phyloP scores from a whole-genome alignment of 805 yeast genomes.

The Kregervanrija pseudodelftensis region DNA sequence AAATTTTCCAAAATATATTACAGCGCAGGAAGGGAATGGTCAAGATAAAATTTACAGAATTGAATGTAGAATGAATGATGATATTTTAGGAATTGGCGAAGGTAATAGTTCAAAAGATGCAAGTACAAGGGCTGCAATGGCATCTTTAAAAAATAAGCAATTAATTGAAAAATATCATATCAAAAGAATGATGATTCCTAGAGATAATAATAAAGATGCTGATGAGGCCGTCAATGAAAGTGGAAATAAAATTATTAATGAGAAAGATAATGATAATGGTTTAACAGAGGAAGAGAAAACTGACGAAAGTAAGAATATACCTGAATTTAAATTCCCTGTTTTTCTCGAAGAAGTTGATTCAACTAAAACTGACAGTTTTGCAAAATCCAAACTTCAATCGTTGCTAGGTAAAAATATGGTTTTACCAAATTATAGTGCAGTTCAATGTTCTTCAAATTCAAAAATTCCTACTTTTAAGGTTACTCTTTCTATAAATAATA shows the following conservation, averaged over 20 bases:
- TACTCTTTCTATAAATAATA: conserved; percentile 25
- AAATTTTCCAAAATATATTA: conserved; percentile 51
- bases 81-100: conserved; percentile 62
- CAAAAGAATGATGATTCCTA: conserved; percentile 46
- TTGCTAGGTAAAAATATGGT: conserved; percentile 6
- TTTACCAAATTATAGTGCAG: conserved; percentile 27
- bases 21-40: conserved; percentile 37
- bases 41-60: conserved; percentile 46
- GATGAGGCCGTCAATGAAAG: neutral
- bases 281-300: conserved; percentile 1
- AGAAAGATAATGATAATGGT: neutral
- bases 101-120: conserved; percentile 72
- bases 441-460: neutral
- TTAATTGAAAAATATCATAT: conserved; percentile 58
- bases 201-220: conserved; percentile 21
- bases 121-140: conserved; percentile 79
- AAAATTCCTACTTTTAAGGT: conserved; percentile 17
- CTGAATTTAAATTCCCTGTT: neutral
- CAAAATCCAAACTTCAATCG: conserved; percentile 5
- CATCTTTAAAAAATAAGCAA: conserved; percentile 54
- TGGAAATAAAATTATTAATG: neutral
- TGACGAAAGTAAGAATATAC: neutral
- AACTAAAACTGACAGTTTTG: conserved; percentile 1
- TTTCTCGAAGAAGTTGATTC: conserved; percentile 1
- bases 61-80: conserved; percentile 57